phyloP scores from a whole-genome alignment of 2,329 filamentous ascomycete genomes.

The Huntiella decipiens region DNA sequence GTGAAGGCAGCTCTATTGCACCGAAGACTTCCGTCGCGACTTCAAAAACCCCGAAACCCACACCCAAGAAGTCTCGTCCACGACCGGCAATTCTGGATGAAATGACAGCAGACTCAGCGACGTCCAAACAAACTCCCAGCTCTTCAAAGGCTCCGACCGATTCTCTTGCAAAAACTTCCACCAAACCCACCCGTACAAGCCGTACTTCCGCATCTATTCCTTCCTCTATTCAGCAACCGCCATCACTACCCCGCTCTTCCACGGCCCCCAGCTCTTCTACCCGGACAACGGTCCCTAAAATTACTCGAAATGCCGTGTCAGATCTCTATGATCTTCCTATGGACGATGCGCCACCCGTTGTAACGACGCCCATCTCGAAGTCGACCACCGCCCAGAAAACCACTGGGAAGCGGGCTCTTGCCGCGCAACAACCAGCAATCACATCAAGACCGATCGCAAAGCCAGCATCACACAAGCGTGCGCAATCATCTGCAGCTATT shows the following conservation, averaged over 20 bases:
- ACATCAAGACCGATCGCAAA: not conserved
- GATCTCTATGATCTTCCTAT: slow-evolving; percentile 11
- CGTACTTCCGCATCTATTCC: too few relatives aligned
- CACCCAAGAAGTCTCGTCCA: slow-evolving; percentile 6
- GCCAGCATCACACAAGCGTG: not conserved
- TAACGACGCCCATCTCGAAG: not conserved
- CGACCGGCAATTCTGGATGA: slow-evolving; percentile 2
- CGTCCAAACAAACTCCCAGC: not conserved
- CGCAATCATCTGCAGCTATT: not conserved
- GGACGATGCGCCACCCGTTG: slow-evolving; percentile 9
- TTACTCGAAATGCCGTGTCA: slow-evolving; percentile 4
- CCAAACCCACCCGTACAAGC: not conserved
- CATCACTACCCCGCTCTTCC: not conserved
- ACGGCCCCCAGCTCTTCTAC: not conserved
- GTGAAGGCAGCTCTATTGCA: not conserved
- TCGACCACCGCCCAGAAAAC: not conserved
- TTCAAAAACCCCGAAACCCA: slow-evolving; percentile 7
- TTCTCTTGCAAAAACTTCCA: not conserved
- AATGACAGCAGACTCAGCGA: not conserved
- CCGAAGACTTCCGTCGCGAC: slow-evolving; percentile 12
- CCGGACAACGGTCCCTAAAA: not conserved
- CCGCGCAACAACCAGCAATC: not conserved
- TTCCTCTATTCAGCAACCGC: not conserved
- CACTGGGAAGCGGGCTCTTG: not conserved
- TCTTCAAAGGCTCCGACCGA: not conserved